Evolutionary conservation across 306 rosid species (phyloP).

Genomic region (Oemleria cerasiformis): DNA sequence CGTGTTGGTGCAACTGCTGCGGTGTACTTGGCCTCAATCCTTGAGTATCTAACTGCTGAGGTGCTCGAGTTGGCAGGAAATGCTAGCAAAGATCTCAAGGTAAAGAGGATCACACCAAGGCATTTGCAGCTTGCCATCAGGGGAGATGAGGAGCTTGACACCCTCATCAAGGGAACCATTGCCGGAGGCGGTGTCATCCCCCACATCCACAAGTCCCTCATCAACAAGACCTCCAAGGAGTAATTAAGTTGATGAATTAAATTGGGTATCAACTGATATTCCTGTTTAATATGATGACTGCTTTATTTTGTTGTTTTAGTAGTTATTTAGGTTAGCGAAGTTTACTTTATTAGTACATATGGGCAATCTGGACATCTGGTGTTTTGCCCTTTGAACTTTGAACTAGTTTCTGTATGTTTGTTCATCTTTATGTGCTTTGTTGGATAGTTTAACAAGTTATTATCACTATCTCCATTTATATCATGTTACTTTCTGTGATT

Average conservation of each 20-base stretch:
- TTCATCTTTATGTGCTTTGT: conserved; percentile 8
- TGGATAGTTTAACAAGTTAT: conserved; percentile 24
- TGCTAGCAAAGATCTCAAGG: conserved; percentile 93
- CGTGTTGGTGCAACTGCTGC: conserved; percentile 98
- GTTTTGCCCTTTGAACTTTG: conserved; percentile 17
- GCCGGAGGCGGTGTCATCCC: conserved; percentile 99
- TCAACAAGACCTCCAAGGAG: conserved; percentile 92
- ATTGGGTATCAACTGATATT: conserved; percentile 17
- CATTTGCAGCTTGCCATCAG: conserved; percentile 93
- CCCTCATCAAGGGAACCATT: conserved; percentile 91
- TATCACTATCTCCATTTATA: background rate
- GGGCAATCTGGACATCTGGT: conserved; percentile 26
- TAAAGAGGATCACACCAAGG: conserved; percentile 97
- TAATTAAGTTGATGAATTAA: conserved; percentile 11
- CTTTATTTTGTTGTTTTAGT: conserved; percentile 16
- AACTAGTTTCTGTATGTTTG: conserved; percentile 11
- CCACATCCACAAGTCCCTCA: conserved; percentile 93
- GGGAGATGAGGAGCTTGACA: conserved; percentile 97
- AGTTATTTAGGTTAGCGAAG: conserved; percentile 19
- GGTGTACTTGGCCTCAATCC: conserved; percentile 89
- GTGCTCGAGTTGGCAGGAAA: conserved; percentile 96
- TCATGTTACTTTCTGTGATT: background rate
- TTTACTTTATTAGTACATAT: conserved; percentile 14
- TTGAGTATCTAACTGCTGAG: conserved; percentile 89
- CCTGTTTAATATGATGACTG: conserved; percentile 29